These are phyloP conservation scores for Xylaria multiplex DNA, from an alignment of 2,329 filamentous ascomycete species.

Conservation along the genomic window DNA sequence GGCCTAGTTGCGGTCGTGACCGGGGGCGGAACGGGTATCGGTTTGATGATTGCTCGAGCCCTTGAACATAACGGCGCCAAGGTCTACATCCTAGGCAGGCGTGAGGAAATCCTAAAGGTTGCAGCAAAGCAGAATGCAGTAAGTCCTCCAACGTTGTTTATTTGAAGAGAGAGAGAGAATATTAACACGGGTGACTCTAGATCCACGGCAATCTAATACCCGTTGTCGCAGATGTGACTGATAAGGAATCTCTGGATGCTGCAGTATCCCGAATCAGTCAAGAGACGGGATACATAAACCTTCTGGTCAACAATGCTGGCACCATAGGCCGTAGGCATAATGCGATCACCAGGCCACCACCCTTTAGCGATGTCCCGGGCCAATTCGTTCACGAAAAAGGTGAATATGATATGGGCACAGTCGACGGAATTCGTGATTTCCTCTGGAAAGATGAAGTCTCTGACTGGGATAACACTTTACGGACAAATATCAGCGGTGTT, in stretches of 20 bases:
- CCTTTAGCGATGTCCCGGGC: slow-evolving; percentile 26
- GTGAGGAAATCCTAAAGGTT: slow-evolving; percentile 34
- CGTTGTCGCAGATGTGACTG: slow-evolving; percentile 32
- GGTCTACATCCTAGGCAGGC: slow-evolving; percentile 39
- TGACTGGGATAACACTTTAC: slow-evolving; percentile 31
- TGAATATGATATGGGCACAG: slow-evolving; percentile 27
- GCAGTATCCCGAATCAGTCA: slow-evolving; percentile 27
- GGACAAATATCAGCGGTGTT: slow-evolving; percentile 31
- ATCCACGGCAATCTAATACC: slow-evolving; percentile 32
- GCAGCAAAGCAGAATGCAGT: slow-evolving; percentile 30
- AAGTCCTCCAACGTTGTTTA: background rate
- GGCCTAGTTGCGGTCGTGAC: slow-evolving; percentile 35
- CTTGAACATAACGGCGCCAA: slow-evolving; percentile 39
- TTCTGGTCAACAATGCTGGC: slow-evolving; percentile 34
- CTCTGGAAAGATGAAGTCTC: slow-evolving; percentile 33
- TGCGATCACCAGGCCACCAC: slow-evolving; percentile 23
- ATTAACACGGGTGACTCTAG: slow-evolving; percentile 7
- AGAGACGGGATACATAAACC: slow-evolving; percentile 31
- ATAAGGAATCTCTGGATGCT: slow-evolving; percentile 27
- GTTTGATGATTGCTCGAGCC: slow-evolving; percentile 32
- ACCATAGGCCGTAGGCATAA: slow-evolving; percentile 31
- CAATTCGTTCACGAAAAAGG: slow-evolving; percentile 28
- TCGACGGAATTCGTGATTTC: slow-evolving; percentile 32
- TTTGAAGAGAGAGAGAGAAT: background rate
- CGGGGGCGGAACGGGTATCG: slow-evolving; percentile 36